Base-by-base conservation (phyloP, 805 yeast genomes). In the Saccharomycopsis fibuligera region DNA sequence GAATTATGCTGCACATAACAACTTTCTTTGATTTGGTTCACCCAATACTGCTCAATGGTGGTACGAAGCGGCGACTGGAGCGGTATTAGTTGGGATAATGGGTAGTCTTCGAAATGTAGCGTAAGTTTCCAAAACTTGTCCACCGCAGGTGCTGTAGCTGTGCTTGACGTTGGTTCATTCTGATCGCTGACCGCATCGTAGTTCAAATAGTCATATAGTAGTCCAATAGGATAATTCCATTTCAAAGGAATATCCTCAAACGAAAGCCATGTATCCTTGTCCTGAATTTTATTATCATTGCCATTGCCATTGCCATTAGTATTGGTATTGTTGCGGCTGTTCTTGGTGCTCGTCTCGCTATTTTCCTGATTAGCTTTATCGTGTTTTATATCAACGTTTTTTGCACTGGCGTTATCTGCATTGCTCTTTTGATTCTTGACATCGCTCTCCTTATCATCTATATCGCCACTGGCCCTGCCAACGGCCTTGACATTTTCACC, bases 21-120 rank as follows among this genome's bases (percentile, higher is more conserved):
- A 3, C 88, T 75, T 59, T 91, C 97, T 58, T 93, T 91, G 60
- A 88, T 66, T 51, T 80, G 88, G 60, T 91, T 89, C 52, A 81
- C 67, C 82, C 93, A 81, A 44, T 76, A 72, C 44, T 72, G 75
- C 40, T 64, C 70, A 50, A 78, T 55, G 10, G 70, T 59, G 22
- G 57, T 53, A 12, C 25, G 35, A n/a, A n/a, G n/a, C n/a, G n/a
- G n/a, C 48, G 41, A n/a, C 3, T 57, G 58, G 2, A 64, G 47
- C 41, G 77, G 70, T 12, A 77, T 66, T 21, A 83, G 57, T 24
- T 67, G 62, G 3, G 69, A 73, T 0, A 53, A 44, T 1, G 86
- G 83, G 43, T 68, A 69, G 29, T 65, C 60, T 5, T 72, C 68
- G 42, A 66, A 60, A 40, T 65, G 71, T 16, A 82, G 54, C 1